These are phyloP conservation scores for Teunomyces funiuensis DNA, from an alignment of 805 yeast species.

Conservation along the genomic window DNA sequence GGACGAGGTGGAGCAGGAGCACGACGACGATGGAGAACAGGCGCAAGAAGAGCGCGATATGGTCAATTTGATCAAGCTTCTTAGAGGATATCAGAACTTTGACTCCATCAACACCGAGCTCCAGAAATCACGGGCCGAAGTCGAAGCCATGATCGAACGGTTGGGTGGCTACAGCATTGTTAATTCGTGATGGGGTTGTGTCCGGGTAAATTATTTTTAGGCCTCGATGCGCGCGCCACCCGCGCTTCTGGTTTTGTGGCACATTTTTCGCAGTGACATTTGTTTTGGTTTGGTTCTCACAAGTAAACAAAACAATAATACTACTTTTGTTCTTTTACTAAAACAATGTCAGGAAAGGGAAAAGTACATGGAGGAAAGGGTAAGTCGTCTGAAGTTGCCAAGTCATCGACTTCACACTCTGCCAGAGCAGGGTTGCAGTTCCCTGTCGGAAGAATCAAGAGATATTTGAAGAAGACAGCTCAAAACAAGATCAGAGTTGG, in stretches of 20 bases:
- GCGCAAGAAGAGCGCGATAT: constrained; percentile 27
- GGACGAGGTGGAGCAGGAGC: constrained; percentile 11
- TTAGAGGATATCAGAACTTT: constrained; percentile 54
- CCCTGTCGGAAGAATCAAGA: constrained; percentile 98
- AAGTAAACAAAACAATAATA: constrained; percentile 6
- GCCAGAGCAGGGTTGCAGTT: constrained; percentile 94
- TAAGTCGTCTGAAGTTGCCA: constrained; percentile 73
- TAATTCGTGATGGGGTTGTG: constrained; percentile 23
- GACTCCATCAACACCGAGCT: constrained; percentile 74
- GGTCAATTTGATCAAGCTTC: constrained; percentile 39
- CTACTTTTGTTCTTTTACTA: constrained; percentile 2
- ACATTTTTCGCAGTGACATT: constrained; percentile 1
- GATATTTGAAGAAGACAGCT: constrained; percentile 89
- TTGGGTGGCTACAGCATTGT: constrained; percentile 38
- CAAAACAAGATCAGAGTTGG: constrained; percentile 84
- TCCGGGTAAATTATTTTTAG: no score
- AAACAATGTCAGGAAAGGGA: constrained; percentile 74
- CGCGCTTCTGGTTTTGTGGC: constrained; percentile 1
- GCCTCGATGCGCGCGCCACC: background rate
- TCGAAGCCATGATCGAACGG: constrained; percentile 46
- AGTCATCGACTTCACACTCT: constrained; percentile 80
- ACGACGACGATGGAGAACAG: constrained; percentile 14
- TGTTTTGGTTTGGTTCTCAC: constrained; percentile 6
- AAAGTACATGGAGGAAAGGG: constrained; percentile 98
- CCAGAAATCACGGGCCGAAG: constrained; percentile 52